Evolutionary conservation across 2,329 filamentous ascomycete species (phyloP), one percentile per base, ranked within the genome.

Genomic region (Aureobasidium sp.): DNA sequence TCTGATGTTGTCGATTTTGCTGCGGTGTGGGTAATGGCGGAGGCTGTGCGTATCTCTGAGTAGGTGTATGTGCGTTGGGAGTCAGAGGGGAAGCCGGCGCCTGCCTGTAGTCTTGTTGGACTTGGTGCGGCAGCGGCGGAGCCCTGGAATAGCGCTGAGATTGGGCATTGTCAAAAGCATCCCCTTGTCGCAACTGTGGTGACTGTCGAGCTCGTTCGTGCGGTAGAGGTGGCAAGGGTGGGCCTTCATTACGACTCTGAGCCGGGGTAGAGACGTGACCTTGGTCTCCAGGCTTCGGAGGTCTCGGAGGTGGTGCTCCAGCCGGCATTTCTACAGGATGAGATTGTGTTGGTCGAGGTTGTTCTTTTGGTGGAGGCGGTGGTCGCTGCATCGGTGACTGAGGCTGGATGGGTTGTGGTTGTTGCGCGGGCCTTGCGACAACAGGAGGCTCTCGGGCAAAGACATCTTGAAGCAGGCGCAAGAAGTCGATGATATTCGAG

Each of bases 361-460:
- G 57, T 17, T 67, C 76, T 69, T 75, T 75, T 3, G 75, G 71
- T 31, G 75, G 70, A 11, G 69, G 67, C 12, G 71, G 67, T 39
- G 65, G 71, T 27, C 68, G 67, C 15, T 74, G 70, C 27, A 68
- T 70, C 37, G 73, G 67, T 65, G 70, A 72, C 68, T 88, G 86
- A 29, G 85, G 84, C 62, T 72, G 70, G 41, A 70, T 69, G 31
- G 70, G 69, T 59, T 77, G 77, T 34, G 70, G 69, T 60, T 77
- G 77, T 67, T 80, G 78, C 69, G 82, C 81, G 66, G 86, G 86
- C 67, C 86, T 87, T 37, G 91, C 86, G 64, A 94, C 86, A 4
- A 97, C 90, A 0, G 94, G 94, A 9, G 94, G 94, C 70, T 99
- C 94, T 75, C 95, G 96, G 41, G 91, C 88, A 72, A 99, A 99